Conservation (phyloP, 2,329 filamentous ascomycete genomes). For the Hymenoscyphus occultus region DNA sequence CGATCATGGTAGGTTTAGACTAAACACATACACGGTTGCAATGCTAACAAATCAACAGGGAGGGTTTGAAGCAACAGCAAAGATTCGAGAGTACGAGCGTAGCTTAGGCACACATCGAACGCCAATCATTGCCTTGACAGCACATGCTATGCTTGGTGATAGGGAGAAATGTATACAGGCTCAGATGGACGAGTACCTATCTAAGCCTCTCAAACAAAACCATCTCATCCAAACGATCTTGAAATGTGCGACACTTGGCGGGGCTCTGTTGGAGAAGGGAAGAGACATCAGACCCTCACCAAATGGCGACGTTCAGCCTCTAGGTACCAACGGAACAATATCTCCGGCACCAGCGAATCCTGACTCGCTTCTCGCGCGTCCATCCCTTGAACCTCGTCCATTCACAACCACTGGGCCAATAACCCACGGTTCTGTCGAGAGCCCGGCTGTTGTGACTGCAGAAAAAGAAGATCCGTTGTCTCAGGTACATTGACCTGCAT, state of each 20-base stretch:
- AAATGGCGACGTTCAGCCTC: slow-evolving; percentile 31
- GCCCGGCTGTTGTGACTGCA: slow-evolving; percentile 59
- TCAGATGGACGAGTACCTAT: slow-evolving; percentile 98
- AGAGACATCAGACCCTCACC: slow-evolving; percentile 49
- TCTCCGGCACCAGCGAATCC: slow-evolving; percentile 22
- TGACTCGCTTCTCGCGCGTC: slow-evolving; percentile 39
- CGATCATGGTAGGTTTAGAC: slow-evolving; percentile 76
- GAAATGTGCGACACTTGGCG: slow-evolving; percentile 90
- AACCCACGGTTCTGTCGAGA: slow-evolving; percentile 54
- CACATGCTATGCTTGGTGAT: slow-evolving; percentile 98
- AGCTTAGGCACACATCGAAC: slow-evolving; percentile 77
- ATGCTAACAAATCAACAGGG: slow-evolving; percentile 56
- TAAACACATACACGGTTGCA: neutral
- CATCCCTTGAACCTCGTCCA: slow-evolving; percentile 58
- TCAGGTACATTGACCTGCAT: slow-evolving; percentile 30
- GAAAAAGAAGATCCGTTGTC: slow-evolving; percentile 53
- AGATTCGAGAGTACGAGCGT: slow-evolving; percentile 93
- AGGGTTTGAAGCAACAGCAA: slow-evolving; percentile 93
- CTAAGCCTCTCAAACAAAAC: slow-evolving; percentile 94
- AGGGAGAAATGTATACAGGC: slow-evolving; percentile 97
- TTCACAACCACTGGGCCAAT: slow-evolving; percentile 66
- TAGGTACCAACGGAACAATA: slow-evolving; percentile 21
- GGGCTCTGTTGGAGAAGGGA: slow-evolving; percentile 76
- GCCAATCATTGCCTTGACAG: slow-evolving; percentile 93
- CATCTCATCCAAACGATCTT: slow-evolving; percentile 97